phyloP scores from a whole-genome alignment of 176 grass and related monocot species.

The Zea mays region DNA sequence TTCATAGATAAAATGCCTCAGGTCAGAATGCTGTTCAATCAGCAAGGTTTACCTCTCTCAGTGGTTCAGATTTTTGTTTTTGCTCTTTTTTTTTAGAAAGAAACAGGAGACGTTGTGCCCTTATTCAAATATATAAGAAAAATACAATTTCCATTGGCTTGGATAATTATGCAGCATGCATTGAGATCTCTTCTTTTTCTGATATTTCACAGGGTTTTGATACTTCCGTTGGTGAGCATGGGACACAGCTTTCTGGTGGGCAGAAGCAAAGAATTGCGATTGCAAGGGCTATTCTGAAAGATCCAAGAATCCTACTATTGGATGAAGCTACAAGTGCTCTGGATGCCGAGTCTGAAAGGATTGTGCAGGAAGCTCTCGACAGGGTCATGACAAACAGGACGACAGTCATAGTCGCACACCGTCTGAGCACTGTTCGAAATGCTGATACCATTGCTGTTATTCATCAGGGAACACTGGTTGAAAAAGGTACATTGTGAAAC shows the following conservation, averaged over 20 bases:
- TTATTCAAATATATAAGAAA: background rate
- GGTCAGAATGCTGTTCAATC: conserved; percentile 38
- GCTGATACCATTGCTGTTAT: conserved; percentile 78
- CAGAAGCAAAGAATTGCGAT: conserved; percentile 98
- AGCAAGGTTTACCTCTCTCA: too few species aligned
- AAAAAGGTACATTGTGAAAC: conserved; percentile 62
- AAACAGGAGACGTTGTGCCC: background rate
- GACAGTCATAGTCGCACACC: conserved; percentile 84
- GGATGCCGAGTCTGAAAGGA: conserved; percentile 77
- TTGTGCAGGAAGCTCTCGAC: conserved; percentile 90
- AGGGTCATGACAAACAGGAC: conserved; percentile 82
- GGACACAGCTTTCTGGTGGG: conserved; percentile 83
- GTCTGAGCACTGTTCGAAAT: conserved; percentile 80
- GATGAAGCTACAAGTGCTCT: conserved; percentile 93
- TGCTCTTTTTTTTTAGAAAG: too few species aligned
- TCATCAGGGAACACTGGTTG: conserved; percentile 76
- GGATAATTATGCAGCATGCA: conserved; percentile 10
- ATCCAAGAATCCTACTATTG: conserved; percentile 83
- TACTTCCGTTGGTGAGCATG: conserved; percentile 79
- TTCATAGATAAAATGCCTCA: conserved; percentile 97
- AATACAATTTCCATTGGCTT: background rate
- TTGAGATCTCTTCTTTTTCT: conserved; percentile 22
- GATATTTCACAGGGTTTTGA: conserved; percentile 66
- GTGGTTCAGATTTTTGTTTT: too few species aligned
- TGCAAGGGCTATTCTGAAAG: conserved; percentile 87